Conservation (phyloP, 116 monocot species). For the Posidonia oceanica region DNA sequence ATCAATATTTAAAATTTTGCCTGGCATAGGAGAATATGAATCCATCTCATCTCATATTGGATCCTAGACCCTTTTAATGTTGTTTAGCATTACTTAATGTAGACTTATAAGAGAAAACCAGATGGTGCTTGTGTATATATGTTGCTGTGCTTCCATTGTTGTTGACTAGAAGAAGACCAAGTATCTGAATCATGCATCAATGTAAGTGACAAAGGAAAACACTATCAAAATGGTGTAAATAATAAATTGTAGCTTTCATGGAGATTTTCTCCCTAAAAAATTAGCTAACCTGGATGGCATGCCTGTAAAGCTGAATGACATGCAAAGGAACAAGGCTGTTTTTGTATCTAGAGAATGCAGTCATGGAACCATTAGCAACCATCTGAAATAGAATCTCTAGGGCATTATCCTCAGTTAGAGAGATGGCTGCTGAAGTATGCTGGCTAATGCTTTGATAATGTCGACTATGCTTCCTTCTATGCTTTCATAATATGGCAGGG, state of each 20-base stretch:
- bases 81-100: too few relatives aligned
- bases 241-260: neutral
- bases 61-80: too few relatives aligned
- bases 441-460: conserved; percentile 86
- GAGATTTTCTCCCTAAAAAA: neutral
- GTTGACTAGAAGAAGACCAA: conserved; percentile 85
- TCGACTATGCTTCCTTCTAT: conserved; percentile 88
- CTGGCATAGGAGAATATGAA: too few relatives aligned
- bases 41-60: too few relatives aligned
- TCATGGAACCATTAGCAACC: conserved; percentile 73
- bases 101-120: conserved; percentile 39
- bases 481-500: too few relatives aligned
- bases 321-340: conserved; percentile 73
- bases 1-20: too few relatives aligned
- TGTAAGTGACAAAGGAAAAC: neutral
- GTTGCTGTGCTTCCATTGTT: conserved; percentile 83
- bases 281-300: conserved; percentile 85
- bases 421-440: conserved; percentile 72
- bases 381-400: conserved; percentile 87
- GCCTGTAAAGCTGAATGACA: conserved; percentile 83
- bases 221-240: neutral
- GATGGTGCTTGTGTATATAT: conserved; percentile 75
- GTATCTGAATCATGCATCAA: conserved; percentile 38
- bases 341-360: conserved; percentile 52
- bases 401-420: conserved; percentile 81